Percentiles rank a stretch among this genome's conserved stretches.
Conservation (phyloP, 148 eudicot species). For the Limonium bicolor region DNA sequence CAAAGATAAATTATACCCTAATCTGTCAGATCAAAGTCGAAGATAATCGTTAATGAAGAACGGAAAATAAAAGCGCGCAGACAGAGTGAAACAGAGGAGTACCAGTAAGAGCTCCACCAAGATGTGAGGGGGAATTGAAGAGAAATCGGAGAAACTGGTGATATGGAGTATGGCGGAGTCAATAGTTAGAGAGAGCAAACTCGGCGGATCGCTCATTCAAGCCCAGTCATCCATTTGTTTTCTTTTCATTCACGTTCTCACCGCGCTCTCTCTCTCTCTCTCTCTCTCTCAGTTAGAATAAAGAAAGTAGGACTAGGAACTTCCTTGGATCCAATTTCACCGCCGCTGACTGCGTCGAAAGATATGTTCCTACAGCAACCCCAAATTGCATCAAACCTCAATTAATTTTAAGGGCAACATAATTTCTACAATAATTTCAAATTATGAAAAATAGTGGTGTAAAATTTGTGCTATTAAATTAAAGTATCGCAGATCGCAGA, state of each 20-base stretch:
- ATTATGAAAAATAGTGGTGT: too few relatives aligned
- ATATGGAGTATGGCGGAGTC: conserved; percentile 48
- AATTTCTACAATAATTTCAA: too few relatives aligned
- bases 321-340: too few relatives aligned
- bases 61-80: neutral
- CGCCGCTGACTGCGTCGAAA: too few relatives aligned
- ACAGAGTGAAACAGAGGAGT: neutral
- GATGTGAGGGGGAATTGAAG: conserved; percentile 65
- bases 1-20: neutral
- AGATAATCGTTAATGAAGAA: neutral
- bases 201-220: conserved; percentile 36
- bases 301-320: too few relatives aligned
- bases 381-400: too few relatives aligned
- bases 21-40: neutral
- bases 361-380: too few relatives aligned
- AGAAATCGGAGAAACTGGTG: conserved; percentile 50
- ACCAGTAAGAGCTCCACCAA: conserved; percentile 68
- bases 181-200: conserved; percentile 58
- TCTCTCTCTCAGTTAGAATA: conserved; percentile 4
- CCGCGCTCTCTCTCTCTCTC: conserved; percentile 6
- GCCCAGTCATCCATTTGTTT: too few relatives aligned
- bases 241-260: neutral
- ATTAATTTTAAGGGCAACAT: too few relatives aligned
- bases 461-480: too few relatives aligned
- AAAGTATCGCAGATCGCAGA: too few relatives aligned